Conservation (phyloP, 208 protist species). For the Trypanosoma brucei region DNA sequence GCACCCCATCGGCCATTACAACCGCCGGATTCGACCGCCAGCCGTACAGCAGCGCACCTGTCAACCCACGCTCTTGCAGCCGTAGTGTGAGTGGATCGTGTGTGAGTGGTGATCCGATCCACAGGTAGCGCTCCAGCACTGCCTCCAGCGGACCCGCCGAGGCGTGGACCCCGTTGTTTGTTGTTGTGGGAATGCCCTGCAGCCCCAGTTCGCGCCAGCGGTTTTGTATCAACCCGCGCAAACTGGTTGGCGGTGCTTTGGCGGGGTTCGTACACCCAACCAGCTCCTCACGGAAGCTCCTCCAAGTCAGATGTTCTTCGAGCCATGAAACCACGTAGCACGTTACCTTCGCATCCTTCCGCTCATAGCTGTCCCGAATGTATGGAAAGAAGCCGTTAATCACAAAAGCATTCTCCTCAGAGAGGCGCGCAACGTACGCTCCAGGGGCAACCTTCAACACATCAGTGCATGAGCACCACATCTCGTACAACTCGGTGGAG, state of each 20-base stretch:
- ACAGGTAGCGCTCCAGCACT: conserved; percentile 55
- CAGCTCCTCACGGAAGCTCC: conserved; percentile 38
- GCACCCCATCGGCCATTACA: conserved; percentile 8
- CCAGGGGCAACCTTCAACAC: conserved; percentile 40
- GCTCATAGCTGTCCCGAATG: conserved; percentile 39
- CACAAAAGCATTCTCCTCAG: conserved; percentile 35
- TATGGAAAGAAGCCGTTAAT: conserved; percentile 83
- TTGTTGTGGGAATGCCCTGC: conserved; percentile 36
- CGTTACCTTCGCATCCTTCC: conserved; percentile 30
- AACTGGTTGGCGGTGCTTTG: conserved; percentile 27
- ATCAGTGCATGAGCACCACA: conserved; percentile 29
- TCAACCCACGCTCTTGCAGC: conserved; percentile 30
- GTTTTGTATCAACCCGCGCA: conserved; percentile 43
- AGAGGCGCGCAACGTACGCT: conserved; percentile 38
- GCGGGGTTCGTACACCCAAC: conserved; percentile 55
- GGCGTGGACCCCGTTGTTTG: conserved; percentile 64
- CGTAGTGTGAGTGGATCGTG: conserved; percentile 31
- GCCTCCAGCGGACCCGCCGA: conserved; percentile 60
- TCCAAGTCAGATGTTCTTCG: conserved; percentile 34
- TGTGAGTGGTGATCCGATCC: conserved; percentile 31
- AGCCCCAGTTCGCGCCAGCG: conserved; percentile 59
- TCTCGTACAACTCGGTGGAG: conserved; percentile 26
- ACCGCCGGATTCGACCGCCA: conserved; percentile 32
- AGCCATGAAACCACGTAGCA: conserved; percentile 73
- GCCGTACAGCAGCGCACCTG: conserved; percentile 31